Evolutionary conservation across 2,329 filamentous ascomycete genomes (phyloP).

Genomic region (Nemania sp.): DNA sequence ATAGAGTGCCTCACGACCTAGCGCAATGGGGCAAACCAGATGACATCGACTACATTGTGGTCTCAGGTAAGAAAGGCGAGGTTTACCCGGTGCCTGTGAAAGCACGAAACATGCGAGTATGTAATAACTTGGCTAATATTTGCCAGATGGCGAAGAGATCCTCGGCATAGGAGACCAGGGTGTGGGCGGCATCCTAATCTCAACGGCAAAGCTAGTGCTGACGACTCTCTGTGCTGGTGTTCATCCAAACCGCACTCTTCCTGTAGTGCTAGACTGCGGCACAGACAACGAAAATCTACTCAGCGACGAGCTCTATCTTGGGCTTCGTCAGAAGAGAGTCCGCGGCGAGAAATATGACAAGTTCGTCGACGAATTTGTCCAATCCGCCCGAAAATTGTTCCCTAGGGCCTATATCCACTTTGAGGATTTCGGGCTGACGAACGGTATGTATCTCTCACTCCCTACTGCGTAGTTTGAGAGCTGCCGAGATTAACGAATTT

Average conservation of each 20-base stretch:
- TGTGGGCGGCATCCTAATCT: constrained; percentile 85
- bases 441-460: constrained; percentile 59
- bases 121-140: constrained; percentile 36
- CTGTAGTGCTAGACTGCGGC: constrained; percentile 86
- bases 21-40: constrained; percentile 75
- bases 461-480: background rate
- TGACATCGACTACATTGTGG: constrained; percentile 89
- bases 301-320: constrained; percentile 82
- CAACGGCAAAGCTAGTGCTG: constrained; percentile 83
- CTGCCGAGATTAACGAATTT: background rate
- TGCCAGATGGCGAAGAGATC: constrained; percentile 73
- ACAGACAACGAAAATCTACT: constrained; percentile 83
- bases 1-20: constrained; percentile 74
- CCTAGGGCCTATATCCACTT: constrained; percentile 89
- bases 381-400: constrained; percentile 74
- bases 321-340: constrained; percentile 73
- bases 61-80: constrained; percentile 70
- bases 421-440: constrained; percentile 85
- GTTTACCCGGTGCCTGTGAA: background rate
- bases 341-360: constrained; percentile 79
- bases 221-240: constrained; percentile 90
- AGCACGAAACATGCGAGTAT: background rate
- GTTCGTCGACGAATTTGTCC: constrained; percentile 81
- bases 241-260: constrained; percentile 80
- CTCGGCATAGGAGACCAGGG: constrained; percentile 92